phyloP scores from a whole-genome alignment of 768 basidiomycete genomes.

The Naganishia onofrii region DNA sequence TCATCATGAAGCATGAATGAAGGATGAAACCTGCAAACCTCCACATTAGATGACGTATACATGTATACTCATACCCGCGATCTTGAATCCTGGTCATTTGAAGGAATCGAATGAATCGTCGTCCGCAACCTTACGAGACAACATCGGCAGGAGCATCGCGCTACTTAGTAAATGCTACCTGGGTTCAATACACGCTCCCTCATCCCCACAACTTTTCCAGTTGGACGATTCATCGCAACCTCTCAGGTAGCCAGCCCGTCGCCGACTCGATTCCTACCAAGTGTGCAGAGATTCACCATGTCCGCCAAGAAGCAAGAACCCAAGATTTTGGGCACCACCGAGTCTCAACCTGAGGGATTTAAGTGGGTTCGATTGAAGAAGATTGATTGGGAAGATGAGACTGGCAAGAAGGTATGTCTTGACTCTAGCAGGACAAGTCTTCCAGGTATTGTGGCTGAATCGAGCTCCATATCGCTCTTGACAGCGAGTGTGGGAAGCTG shows the following conservation, averaged over 20 bases:
- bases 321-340: slow-evolving; percentile 57
- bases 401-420: slow-evolving; percentile 64
- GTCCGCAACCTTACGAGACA: too few species aligned
- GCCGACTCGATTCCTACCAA: background rate
- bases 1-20: background rate
- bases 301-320: slow-evolving; percentile 50
- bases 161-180: background rate
- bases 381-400: slow-evolving; percentile 73
- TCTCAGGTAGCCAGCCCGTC: too few species aligned
- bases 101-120: too few species aligned
- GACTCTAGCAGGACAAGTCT: background rate
- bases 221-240: background rate
- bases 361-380: slow-evolving; percentile 86
- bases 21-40: background rate
- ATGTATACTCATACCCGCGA: too few species aligned
- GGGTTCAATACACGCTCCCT: background rate
- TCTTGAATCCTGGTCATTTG: too few species aligned
- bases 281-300: slow-evolving; percentile 1
- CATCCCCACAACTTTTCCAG: background rate
- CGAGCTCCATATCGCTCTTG: slow-evolving; percentile 3
- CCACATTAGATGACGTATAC: background rate
- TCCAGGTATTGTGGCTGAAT: background rate
- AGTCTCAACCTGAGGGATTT: slow-evolving; percentile 45
- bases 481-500: slow-evolving; percentile 84
- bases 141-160: background rate